Percentiles rank a stretch among this genome's conserved stretches.
Conservation (phyloP, 805 yeast species). For the Priceomyces melissophilus region DNA sequence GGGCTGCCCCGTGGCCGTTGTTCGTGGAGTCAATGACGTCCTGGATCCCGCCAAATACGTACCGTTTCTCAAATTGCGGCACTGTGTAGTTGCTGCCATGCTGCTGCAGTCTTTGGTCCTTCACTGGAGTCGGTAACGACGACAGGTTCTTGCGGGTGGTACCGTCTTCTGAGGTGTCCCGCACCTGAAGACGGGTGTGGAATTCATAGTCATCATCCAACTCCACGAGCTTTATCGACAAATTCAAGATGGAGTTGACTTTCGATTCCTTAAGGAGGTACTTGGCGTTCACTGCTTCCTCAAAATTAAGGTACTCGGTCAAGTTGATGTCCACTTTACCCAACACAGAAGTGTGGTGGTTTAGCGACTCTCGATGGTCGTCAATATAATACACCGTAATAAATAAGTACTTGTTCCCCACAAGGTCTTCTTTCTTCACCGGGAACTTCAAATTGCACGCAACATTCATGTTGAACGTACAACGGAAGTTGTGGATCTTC, state of each 20-base stretch:
- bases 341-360: constrained; percentile 39
- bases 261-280: constrained; percentile 75
- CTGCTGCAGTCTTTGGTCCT: constrained; percentile 1
- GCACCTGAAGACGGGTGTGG: constrained; percentile 39
- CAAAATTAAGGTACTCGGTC: constrained; percentile 63
- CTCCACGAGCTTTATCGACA: constrained; percentile 53
- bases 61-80: constrained; percentile 40
- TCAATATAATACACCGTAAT: constrained; percentile 36
- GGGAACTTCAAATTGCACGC: constrained; percentile 39
- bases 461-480: constrained; percentile 33
- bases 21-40: constrained; percentile 26
- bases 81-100: constrained; percentile 19
- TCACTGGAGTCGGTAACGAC: constrained; percentile 2
- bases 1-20: constrained; percentile 1
- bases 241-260: constrained; percentile 72
- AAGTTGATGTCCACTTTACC: constrained; percentile 70
- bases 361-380: constrained; percentile 12
- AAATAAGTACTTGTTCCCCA: constrained; percentile 41
- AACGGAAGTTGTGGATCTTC: constrained; percentile 37
- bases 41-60: constrained; percentile 50
- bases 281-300: constrained; percentile 51
- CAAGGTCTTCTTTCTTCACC: constrained; percentile 34
- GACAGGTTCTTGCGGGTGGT: neutral
- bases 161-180: constrained; percentile 14
- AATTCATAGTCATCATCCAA: constrained; percentile 36